Conservation (phyloP, 225 moss, liverwort and hornwort species). For the Takakia lepidozioides region DNA sequence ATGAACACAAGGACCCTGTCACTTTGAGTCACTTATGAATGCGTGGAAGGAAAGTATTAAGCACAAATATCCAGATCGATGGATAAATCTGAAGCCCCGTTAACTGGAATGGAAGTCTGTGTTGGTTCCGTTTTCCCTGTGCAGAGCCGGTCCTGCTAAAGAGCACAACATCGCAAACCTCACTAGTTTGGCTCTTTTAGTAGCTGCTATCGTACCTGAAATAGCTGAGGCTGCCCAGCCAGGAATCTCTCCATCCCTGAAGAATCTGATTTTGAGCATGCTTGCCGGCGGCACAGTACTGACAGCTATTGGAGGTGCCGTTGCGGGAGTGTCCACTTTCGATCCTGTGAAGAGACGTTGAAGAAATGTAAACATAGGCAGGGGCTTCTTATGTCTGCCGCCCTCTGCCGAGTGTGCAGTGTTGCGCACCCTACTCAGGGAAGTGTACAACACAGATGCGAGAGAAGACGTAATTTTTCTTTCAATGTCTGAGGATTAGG, state of each 20-base stretch:
- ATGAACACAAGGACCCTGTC: no score
- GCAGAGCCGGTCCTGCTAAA: conserved; percentile 55
- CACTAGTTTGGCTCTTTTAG: conserved; percentile 62
- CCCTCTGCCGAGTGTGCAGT: no score
- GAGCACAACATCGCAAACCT: conserved; percentile 44
- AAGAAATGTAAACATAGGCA: no score
- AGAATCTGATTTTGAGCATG: conserved; percentile 85
- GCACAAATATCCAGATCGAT: no score
- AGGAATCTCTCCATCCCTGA: conserved; percentile 79
- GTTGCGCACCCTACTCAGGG: no score
- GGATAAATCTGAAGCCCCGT: no score
- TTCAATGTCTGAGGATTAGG: no score
- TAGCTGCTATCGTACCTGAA: conserved; percentile 71
- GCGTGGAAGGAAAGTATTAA: not conserved
- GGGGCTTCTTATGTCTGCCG: no score
- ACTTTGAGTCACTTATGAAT: not conserved
- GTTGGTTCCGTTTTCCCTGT: not conserved
- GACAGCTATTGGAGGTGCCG: conserved; percentile 41
- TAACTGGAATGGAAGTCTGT: not conserved
- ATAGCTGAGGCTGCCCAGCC: conserved; percentile 83
- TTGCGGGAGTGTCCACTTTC: conserved; percentile 86
- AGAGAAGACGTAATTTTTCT: no score
- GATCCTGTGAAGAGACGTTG: conserved; percentile 99
- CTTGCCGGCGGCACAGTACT: conserved; percentile 70
- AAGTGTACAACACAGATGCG: no score